phyloP scores from a whole-genome alignment of 768 basidiomycete species.

The Trametes coccinea region DNA sequence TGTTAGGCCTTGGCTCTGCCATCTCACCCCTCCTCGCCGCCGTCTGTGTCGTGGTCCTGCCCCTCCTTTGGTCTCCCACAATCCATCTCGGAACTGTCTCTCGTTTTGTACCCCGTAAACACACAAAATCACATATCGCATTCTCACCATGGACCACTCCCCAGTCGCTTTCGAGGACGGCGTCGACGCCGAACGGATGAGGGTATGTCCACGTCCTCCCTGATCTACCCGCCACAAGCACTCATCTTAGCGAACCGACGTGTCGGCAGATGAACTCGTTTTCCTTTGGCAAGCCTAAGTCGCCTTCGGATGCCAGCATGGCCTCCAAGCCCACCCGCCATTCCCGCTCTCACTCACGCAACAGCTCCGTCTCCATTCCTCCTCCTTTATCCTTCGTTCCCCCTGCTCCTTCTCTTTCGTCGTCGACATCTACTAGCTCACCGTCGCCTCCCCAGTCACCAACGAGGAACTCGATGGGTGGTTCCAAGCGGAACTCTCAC shows the following conservation, averaged over 20 bases:
- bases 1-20: constrained; percentile 16
- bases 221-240: background rate
- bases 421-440: constrained; percentile 35
- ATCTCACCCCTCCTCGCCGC: constrained; percentile 7
- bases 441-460: constrained; percentile 40
- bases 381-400: constrained; percentile 37
- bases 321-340: constrained; percentile 47
- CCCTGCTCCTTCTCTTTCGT: constrained; percentile 26
- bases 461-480: constrained; percentile 27
- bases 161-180: constrained; percentile 34
- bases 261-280: constrained; percentile 65
- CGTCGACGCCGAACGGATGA: constrained; percentile 42
- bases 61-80: constrained; percentile 38
- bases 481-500: constrained; percentile 69
- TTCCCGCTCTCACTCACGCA: constrained; percentile 72
- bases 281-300: constrained; percentile 54
- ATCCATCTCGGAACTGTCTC: constrained; percentile 37
- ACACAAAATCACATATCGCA: constrained; percentile 22
- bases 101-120: constrained; percentile 37
- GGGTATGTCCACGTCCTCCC: constrained; percentile 33
- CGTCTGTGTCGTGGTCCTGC: constrained; percentile 34
- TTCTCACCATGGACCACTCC: constrained; percentile 42
- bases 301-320: constrained; percentile 37
- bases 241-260: constrained; percentile 6
- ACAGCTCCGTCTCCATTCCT: constrained; percentile 45